These are phyloP conservation scores for Geopyxis carbonaria DNA, from an alignment of 495 filamentous ascomycete genomes.

Conservation along the genomic window DNA sequence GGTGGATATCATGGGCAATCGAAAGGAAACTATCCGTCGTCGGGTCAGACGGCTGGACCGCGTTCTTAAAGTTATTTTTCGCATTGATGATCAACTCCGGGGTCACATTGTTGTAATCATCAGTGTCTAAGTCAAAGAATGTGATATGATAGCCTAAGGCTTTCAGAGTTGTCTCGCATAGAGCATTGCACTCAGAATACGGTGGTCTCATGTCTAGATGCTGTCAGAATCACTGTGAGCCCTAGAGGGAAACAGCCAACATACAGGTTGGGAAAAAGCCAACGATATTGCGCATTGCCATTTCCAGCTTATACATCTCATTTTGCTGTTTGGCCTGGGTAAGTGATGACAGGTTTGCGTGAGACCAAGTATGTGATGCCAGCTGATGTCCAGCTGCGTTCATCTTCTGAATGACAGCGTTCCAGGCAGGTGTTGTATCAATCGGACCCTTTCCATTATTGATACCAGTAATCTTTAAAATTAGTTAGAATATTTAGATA, in stretches of 20 bases:
- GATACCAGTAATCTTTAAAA: constrained; percentile 57
- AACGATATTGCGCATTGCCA: constrained; percentile 59
- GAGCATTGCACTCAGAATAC: constrained; percentile 40
- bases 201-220: constrained; percentile 36
- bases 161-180: constrained; percentile 34
- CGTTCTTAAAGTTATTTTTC: constrained; percentile 34
- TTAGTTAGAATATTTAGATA: no score
- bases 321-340: constrained; percentile 38
- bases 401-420: constrained; percentile 51
- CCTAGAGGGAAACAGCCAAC: no score
- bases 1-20: constrained; percentile 45
- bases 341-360: constrained; percentile 49
- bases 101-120: constrained; percentile 43
- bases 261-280: constrained; percentile 71
- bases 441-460: constrained; percentile 58
- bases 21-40: constrained; percentile 26
- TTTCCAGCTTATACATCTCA: constrained; percentile 63
- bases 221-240: no score
- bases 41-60: constrained; percentile 9
- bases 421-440: constrained; percentile 41
- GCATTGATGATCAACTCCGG: constrained; percentile 40
- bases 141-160: constrained; percentile 45
- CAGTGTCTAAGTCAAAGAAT: constrained; percentile 50
- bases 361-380: constrained; percentile 73
- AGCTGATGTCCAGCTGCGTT: constrained; percentile 58